Conservation (phyloP, 1,284 basidiomycete genomes). For the Porodaedalea pini region DNA sequence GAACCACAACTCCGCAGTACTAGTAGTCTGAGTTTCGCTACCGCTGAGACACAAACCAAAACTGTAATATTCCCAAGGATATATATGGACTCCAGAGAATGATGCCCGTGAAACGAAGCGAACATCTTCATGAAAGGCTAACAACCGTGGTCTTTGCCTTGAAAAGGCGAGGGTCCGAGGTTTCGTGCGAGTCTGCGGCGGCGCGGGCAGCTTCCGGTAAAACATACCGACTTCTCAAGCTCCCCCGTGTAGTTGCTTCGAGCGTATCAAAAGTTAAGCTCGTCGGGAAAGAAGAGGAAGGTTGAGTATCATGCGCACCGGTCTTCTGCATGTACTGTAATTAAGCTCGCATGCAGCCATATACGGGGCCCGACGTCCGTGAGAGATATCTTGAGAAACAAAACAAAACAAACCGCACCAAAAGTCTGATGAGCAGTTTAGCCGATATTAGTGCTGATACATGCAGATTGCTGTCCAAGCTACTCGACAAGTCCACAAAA, state of each 20-base stretch:
- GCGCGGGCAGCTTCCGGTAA: not conserved
- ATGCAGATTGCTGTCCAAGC: too few species aligned
- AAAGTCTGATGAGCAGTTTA: too few species aligned
- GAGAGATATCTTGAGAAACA: too few species aligned
- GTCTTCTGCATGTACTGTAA: not conserved
- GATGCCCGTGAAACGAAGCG: not conserved
- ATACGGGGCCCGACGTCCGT: not conserved
- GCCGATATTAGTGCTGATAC: too few species aligned
- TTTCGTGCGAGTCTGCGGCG: slow-evolving; percentile 4
- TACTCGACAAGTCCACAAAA: too few species aligned
- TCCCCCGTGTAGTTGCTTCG: not conserved
- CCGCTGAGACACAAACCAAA: too few species aligned
- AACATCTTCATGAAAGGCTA: not conserved
- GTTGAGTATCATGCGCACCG: not conserved
- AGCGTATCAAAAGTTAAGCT: not conserved
- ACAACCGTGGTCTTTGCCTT: not conserved
- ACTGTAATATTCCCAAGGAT: too few species aligned
- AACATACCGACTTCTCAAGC: not conserved
- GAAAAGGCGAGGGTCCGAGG: not conserved
- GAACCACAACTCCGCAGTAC: too few species aligned
- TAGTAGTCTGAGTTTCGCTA: too few species aligned
- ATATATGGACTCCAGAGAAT: too few species aligned
- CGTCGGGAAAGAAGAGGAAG: not conserved
- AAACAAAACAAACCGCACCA: too few species aligned
- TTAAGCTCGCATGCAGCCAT: not conserved